These are phyloP conservation scores for Cytospora piceicola DNA, from an alignment of 2,329 filamentous ascomycete species.

Conservation along the genomic window DNA sequence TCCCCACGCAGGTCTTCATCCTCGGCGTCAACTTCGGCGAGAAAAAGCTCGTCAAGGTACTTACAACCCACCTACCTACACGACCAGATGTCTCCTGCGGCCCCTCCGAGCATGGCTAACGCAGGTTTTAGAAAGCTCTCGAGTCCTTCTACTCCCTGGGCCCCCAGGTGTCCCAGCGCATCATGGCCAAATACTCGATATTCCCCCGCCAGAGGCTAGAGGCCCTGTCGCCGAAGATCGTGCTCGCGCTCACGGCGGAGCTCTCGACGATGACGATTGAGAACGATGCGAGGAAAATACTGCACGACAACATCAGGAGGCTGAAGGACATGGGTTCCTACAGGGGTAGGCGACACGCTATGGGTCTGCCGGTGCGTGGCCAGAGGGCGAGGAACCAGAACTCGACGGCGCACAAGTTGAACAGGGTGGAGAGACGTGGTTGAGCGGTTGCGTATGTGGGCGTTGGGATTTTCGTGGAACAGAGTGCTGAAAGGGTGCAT, in stretches of 20 bases:
- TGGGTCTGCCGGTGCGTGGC: constrained; percentile 88
- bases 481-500: not conserved
- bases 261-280: constrained; percentile 92
- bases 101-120: constrained; percentile 25
- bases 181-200: constrained; percentile 89
- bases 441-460: constrained; percentile 33
- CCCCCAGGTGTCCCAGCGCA: constrained; percentile 66
- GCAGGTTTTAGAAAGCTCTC: constrained; percentile 64
- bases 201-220: constrained; percentile 81
- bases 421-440: constrained; percentile 56
- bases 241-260: constrained; percentile 82
- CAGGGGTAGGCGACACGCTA: constrained; percentile 86
- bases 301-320: constrained; percentile 83
- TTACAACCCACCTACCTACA: constrained; percentile 31
- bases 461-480: constrained; percentile 1
- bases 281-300: constrained; percentile 76
- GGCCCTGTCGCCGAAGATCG: constrained; percentile 72
- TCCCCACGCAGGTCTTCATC: constrained; percentile 70
- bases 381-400: constrained; percentile 83
- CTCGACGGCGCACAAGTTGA: constrained; percentile 63
- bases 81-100: constrained; percentile 20
- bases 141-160: constrained; percentile 87
- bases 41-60: constrained; percentile 79
- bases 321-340: constrained; percentile 91
- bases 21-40: constrained; percentile 86